Evolutionary conservation across 768 basidiomycete genomes (phyloP), one percentile per base, ranked within the genome.

Genomic region (Inosperma sp.): DNA sequence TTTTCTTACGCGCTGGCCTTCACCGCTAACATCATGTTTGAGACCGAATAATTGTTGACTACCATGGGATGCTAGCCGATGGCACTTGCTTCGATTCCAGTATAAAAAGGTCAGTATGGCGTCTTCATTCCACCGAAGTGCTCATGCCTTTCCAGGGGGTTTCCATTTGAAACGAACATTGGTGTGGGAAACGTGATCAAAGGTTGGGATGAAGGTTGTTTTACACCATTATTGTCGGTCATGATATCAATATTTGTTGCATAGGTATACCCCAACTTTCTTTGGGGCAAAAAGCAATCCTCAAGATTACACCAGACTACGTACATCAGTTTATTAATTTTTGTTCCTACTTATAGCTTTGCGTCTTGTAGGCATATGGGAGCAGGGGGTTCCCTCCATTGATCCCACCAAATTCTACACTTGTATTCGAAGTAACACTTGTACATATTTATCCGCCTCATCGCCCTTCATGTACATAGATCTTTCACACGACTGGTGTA

Each of bases 191-290:
- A 84, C 62, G 91, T 94, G 40, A 93, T 94, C 70, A 85, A 76
- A 62, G 88, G 91, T 25, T 93, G 90, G 92, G 91, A 93, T 61
- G 88, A 92, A 66, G 91, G 92, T 56, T 59, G 76, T 68, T 29
- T 22, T 7, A 45, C 22, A 13, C 31, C 39, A n/a, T n/a, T n/a
- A 45, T 57, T 42, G 50, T 50, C 55, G 49, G 42, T 58, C 49
- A 57, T 54, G 53, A 63, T 64, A 55, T 48, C 19, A 30, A 53
- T n/a, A n/a, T n/a, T n/a, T 54, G 61, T 54, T 45, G 48, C 54
- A 58, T 60, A 91, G 89, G 83, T 43, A 88, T 94, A 13, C 81
- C 77, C 4, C 74, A 89, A 70, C 16, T 55, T 21, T 50, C 53
- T 5, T 5, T 55, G 22, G 88, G 88, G 56, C 61, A 86, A 67